Conservation (phyloP, 306 rosid genomes). For the Dicorynia guianensis region DNA sequence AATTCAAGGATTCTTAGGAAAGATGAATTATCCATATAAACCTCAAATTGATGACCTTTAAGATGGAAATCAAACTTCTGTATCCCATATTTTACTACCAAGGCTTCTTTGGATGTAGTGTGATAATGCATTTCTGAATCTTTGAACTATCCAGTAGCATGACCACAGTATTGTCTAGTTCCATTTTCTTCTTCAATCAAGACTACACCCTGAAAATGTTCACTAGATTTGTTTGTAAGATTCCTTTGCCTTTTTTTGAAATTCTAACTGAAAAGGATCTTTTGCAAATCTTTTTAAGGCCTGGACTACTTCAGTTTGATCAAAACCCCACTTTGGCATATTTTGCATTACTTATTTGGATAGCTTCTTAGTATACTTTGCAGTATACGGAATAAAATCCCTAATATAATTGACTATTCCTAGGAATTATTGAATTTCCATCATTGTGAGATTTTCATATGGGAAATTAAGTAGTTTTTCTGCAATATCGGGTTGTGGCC, state of each 20-base stretch:
- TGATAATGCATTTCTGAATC: neutral
- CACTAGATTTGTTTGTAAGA: neutral
- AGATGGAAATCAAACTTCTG: neutral
- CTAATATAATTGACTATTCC: neutral
- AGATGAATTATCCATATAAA: neutral
- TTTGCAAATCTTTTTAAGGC: neutral
- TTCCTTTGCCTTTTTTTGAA: neutral
- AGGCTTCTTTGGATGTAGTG: neutral
- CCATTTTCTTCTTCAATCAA: neutral
- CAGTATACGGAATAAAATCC: neutral
- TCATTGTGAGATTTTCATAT: neutral
- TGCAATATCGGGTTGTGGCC: neutral
- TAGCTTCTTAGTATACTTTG: neutral
- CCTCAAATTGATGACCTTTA: neutral
- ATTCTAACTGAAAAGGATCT: neutral
- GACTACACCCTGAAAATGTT: neutral
- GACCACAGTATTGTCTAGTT: neutral
- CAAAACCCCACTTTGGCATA: fast-evolving
- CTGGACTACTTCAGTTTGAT: neutral
- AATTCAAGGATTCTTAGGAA: too few species aligned
- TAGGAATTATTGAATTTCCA: too few species aligned
- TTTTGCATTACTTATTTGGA: too few species aligned
- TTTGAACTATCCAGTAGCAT: neutral
- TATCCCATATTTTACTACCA: neutral
- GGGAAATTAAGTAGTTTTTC: neutral